These are phyloP conservation scores for Zygosaccharomyces pseudobailii DNA, from an alignment of 1,139 yeast genomes.

Conservation along the genomic window DNA sequence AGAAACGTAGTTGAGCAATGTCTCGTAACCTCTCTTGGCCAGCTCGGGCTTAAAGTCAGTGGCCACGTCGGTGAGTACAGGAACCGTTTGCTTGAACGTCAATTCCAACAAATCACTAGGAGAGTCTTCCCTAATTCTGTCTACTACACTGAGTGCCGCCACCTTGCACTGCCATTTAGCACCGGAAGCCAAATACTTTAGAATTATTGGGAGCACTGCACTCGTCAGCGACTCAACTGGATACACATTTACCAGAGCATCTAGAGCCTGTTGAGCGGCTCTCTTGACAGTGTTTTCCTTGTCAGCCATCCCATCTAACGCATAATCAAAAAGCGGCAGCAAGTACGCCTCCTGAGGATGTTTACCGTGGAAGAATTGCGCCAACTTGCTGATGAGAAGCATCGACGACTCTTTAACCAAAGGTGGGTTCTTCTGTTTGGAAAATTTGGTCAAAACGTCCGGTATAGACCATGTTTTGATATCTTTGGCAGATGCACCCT, in stretches of 20 bases:
- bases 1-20: conserved; percentile 67
- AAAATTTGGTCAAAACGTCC: conserved; percentile 58
- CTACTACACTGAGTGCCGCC: conserved; percentile 70
- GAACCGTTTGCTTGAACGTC: conserved; percentile 73
- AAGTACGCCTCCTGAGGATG: conserved; percentile 75
- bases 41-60: conserved; percentile 97
- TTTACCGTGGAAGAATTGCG: conserved; percentile 59
- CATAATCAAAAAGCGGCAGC: conserved; percentile 50
- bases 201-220: conserved; percentile 55
- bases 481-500: conserved; percentile 41
- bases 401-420: conserved; percentile 72
- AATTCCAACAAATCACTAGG: conserved; percentile 84
- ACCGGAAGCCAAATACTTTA: conserved; percentile 63
- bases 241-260: conserved; percentile 60
- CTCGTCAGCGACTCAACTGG: conserved; percentile 80
- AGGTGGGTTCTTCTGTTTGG: conserved; percentile 70
- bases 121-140: conserved; percentile 69
- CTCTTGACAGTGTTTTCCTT: conserved; percentile 83
- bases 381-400: conserved; percentile 62
- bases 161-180: conserved; percentile 93
- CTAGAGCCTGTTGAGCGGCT: conserved; percentile 70
- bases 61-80: conserved; percentile 80
- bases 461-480: conserved; percentile 62
- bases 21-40: conserved; percentile 74
- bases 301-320: conserved; percentile 68